phyloP scores from a whole-genome alignment of 257 asterid species.

The Solanum medicagineum region DNA sequence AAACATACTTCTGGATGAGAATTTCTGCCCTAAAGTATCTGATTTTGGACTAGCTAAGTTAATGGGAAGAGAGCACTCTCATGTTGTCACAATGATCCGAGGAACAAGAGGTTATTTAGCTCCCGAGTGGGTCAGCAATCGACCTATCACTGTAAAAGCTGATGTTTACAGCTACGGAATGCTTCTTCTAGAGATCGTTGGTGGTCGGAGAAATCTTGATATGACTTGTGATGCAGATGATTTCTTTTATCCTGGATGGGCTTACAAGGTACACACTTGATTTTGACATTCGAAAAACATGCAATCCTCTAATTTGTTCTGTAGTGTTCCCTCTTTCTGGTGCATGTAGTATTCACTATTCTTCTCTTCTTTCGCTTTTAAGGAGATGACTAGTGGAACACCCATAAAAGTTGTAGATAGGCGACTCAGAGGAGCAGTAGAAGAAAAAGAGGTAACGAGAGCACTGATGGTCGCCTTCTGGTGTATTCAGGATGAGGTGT shows the following conservation, averaged over 20 bases:
- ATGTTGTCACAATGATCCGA: constrained; percentile 68
- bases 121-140: constrained; percentile 82
- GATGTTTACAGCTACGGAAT: constrained; percentile 92
- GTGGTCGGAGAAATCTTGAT: constrained; percentile 81
- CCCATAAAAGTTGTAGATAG: constrained; percentile 47
- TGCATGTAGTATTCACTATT: not conserved
- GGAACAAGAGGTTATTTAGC: constrained; percentile 88
- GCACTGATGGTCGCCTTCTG: constrained; percentile 61
- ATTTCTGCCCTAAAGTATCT: constrained; percentile 68
- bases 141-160: constrained; percentile 79
- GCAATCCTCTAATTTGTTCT: not conserved
- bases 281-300: not conserved
- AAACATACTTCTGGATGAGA: constrained; percentile 66
- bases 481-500: constrained; percentile 81
- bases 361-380: not conserved
- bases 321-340: not conserved
- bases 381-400: constrained; percentile 63
- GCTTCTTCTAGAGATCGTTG: constrained; percentile 78
- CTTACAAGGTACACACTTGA: constrained; percentile 66
- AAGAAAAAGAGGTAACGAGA: constrained; percentile 43
- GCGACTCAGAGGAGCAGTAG: constrained; percentile 46
- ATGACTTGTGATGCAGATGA: constrained; percentile 66
- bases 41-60: constrained; percentile 91
- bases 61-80: constrained; percentile 88
- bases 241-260: constrained; percentile 94